phyloP scores from a whole-genome alignment of 768 basidiomycete species.

The Leccinum aurantiacum region DNA sequence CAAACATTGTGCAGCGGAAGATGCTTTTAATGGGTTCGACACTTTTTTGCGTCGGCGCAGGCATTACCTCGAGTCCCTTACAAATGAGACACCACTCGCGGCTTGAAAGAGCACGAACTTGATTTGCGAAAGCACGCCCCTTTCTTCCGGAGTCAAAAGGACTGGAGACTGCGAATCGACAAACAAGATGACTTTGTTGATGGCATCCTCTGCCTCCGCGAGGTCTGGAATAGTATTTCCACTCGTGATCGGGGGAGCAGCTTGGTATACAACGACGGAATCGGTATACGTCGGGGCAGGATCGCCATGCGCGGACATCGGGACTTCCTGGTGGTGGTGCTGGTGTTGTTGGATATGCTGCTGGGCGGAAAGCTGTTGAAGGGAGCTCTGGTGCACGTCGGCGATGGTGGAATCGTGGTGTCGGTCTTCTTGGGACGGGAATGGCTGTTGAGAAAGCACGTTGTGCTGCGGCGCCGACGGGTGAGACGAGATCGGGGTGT shows the following conservation, averaged over 20 bases:
- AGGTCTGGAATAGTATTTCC: conserved; percentile 39
- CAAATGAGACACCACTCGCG: conserved; percentile 38
- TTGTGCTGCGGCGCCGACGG: conserved; percentile 29
- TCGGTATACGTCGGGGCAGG: conserved; percentile 27
- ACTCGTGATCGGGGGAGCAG: conserved; percentile 33
- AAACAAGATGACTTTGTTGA: conserved; percentile 54
- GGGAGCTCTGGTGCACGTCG: conserved; percentile 29
- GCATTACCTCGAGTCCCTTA: conserved; percentile 29
- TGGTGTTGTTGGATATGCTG: conserved; percentile 33
- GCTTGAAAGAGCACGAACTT: conserved; percentile 56
- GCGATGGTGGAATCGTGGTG: conserved; percentile 27
- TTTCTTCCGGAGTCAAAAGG: conserved; percentile 37
- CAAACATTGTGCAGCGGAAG: conserved; percentile 12
- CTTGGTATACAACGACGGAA: conserved; percentile 34
- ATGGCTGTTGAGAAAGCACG: conserved; percentile 32
- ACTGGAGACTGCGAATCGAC: conserved; percentile 42
- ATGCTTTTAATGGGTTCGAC: conserved; percentile 20
- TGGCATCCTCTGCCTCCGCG: conserved; percentile 52
- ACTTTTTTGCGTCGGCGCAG: background rate
- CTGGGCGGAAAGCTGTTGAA: conserved; percentile 31
- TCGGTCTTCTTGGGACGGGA: conserved; percentile 27
- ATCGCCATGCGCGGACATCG: conserved; percentile 29
- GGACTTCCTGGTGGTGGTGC: conserved; percentile 16
- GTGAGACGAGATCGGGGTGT: conserved; percentile 34
- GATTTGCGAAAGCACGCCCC: conserved; percentile 43